These are phyloP conservation scores for Lachnellula subtilissima DNA, from an alignment of 2,329 filamentous ascomycete genomes.

Conservation along the genomic window DNA sequence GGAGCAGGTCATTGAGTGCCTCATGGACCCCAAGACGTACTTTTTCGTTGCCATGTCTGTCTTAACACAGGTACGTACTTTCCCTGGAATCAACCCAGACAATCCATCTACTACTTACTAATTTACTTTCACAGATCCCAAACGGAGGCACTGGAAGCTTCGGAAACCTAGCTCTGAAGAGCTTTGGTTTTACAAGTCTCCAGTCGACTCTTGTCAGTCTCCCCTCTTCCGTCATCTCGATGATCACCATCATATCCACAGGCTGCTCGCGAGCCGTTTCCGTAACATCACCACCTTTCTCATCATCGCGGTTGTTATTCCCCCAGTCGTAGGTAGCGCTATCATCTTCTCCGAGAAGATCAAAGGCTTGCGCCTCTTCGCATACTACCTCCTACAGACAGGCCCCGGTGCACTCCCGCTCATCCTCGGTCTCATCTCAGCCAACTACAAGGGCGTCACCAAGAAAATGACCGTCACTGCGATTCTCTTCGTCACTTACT, in stretches of 20 bases:
- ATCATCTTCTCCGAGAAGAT: conserved; percentile 22
- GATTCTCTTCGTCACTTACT: conserved; percentile 20
- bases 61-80: conserved; percentile 36
- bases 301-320: conserved; percentile 19
- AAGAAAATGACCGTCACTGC: conserved; percentile 32
- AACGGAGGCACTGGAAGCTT: conserved; percentile 59
- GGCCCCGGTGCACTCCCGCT: conserved; percentile 29
- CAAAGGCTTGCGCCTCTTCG: conserved; percentile 26
- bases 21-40: conserved; percentile 53
- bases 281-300: conserved; percentile 21
- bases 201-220: conserved; percentile 29
- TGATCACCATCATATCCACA: conserved; percentile 18
- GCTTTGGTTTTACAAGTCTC: conserved; percentile 33
- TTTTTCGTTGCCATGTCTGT: conserved; percentile 50
- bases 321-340: conserved; percentile 24
- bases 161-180: conserved; percentile 41
- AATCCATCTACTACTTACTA: neutral
- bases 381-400: conserved; percentile 29
- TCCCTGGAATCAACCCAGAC: neutral
- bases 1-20: conserved; percentile 48
- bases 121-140: conserved; percentile 38
- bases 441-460: conserved; percentile 29
- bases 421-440: conserved; percentile 28
- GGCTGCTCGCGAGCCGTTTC: conserved; percentile 33
- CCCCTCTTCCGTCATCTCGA: conserved; percentile 18